Base-by-base conservation (phyloP, 2,329 filamentous ascomycete genomes). In the Fusarium pseudocircinatum region DNA sequence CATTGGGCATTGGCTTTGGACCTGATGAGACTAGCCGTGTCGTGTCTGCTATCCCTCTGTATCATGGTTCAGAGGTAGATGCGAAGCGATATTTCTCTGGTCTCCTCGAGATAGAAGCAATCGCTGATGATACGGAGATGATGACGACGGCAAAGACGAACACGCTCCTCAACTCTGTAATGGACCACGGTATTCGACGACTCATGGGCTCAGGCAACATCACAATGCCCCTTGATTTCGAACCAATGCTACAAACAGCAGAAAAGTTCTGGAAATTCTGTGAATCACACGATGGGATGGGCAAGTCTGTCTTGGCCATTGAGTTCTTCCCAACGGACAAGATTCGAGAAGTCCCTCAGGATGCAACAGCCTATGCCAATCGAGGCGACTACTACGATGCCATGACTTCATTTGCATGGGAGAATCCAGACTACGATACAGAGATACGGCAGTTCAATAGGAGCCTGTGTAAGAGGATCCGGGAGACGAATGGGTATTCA, bases 361-460 rank as follows among this genome's bases (percentile, higher is more conserved):
- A 78, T 6, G 81, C 79, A 3, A 87, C 83, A 11, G 83, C 86
- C 0, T 86, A 85, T 63, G 83, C 84, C 7, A 85, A 84, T 67
- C 81, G 86, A 9, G 84, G 83, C 13, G 75, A 76, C 11, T 84
- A 84, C 42, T 84, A 84, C 68, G 85, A 87, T 53, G 82, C 82
- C 4, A 78, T 84, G 58, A 79, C 84, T 5, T 74, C 76, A 11
- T 79, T 84, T 36, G 79, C 81, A 16, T 87, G 85, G 85, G 79
- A 80, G 4, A 80, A 84, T 42, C 42, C 76, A 7, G 75, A 69
- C 12, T 79, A 82, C 28, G 85, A 87, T 65, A 37, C 39, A 2
- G 76, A 80, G 15, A 79, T 84, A 26, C 79, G 83, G 0, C 72
- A 76, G 6, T 84, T 84, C 75, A 85, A 84, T 24, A 76, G 83